Percentiles rank a stretch among this genome's conserved stretches.
phyloP scores from a whole-genome alignment of 2,329 filamentous ascomycete genomes.

The Sodiomyces alkalinus region DNA sequence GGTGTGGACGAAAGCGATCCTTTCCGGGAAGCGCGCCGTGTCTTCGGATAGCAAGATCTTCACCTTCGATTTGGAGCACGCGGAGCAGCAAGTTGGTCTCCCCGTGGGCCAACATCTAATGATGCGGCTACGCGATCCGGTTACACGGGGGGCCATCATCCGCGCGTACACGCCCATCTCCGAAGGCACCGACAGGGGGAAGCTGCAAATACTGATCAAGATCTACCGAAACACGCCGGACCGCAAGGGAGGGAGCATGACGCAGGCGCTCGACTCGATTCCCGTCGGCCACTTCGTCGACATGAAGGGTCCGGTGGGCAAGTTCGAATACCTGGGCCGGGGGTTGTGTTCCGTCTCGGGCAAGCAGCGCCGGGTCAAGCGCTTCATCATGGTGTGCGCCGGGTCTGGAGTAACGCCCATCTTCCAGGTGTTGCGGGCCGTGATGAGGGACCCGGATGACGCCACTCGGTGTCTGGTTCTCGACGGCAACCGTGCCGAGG shows the following conservation, averaged over 20 bases:
- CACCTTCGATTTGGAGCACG: conserved; percentile 61
- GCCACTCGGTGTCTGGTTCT: conserved; percentile 56
- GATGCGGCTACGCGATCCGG: conserved; percentile 63
- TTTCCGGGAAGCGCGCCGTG: conserved; percentile 52
- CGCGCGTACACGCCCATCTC: conserved; percentile 80
- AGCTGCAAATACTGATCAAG: conserved; percentile 66
- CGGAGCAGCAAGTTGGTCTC: conserved; percentile 55
- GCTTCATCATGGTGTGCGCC: conserved; percentile 75
- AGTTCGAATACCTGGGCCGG: conserved; percentile 62
- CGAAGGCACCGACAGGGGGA: conserved; percentile 41
- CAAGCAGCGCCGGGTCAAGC: conserved; percentile 38
- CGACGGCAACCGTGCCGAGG: conserved; percentile 60
- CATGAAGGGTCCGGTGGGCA: conserved; percentile 78
- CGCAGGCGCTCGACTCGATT: conserved; percentile 58
- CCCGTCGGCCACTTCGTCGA: conserved; percentile 60
- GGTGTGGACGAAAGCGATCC: conserved; percentile 56
- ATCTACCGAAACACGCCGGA: conserved; percentile 52
- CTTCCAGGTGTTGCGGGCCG: conserved; percentile 64
- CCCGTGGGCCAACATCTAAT: conserved; percentile 80
- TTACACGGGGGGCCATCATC: conserved; percentile 57
- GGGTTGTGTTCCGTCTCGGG: conserved; percentile 49
- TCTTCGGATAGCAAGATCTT: conserved; percentile 73
- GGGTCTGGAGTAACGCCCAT: conserved; percentile 90
- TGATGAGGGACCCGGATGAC: conserved; percentile 50
- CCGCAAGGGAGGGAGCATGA: conserved; percentile 63